These are phyloP conservation scores for Drechmeria coniospora DNA, from an alignment of 2,329 filamentous ascomycete species.

Conservation along the genomic window DNA sequence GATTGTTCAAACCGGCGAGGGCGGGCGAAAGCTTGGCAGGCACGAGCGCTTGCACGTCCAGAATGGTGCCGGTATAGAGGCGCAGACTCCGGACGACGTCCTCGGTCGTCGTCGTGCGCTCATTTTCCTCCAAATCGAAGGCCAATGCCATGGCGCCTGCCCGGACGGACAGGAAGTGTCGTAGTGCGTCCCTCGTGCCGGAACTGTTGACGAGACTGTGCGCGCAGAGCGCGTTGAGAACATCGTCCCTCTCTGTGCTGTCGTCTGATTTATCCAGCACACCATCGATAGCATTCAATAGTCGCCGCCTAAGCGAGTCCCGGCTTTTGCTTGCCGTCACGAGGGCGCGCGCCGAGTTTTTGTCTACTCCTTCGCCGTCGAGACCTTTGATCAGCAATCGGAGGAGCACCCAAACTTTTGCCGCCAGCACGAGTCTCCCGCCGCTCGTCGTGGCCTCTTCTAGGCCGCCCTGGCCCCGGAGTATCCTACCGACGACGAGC, in stretches of 20 bases:
- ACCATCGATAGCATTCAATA: conserved; percentile 54
- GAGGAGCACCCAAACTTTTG: conserved; percentile 63
- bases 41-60: conserved; percentile 62
- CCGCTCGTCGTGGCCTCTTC: conserved; percentile 21
- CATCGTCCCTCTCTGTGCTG: conserved; percentile 27
- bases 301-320: conserved; percentile 41
- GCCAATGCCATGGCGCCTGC: conserved; percentile 50
- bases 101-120: conserved; percentile 21
- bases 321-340: conserved; percentile 51
- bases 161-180: conserved; percentile 63
- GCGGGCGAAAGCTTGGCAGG: conserved; percentile 57
- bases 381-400: conserved; percentile 63
- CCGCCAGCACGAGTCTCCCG: conserved; percentile 37
- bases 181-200: conserved; percentile 61
- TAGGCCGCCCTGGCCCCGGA: conserved; percentile 24
- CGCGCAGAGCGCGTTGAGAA: conserved; percentile 63
- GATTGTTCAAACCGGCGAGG: conserved; percentile 51
- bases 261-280: conserved; percentile 49
- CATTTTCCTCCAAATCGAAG: conserved; percentile 36
- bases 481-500: conserved; percentile 30
- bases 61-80: conserved; percentile 62
- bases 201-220: conserved; percentile 72
- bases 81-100: conserved; percentile 50
- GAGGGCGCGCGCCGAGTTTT: conserved; percentile 24
- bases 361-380: conserved; percentile 27